Conservation (phyloP, 805 yeast genomes). For the Pichia rugopelliculosa region DNA sequence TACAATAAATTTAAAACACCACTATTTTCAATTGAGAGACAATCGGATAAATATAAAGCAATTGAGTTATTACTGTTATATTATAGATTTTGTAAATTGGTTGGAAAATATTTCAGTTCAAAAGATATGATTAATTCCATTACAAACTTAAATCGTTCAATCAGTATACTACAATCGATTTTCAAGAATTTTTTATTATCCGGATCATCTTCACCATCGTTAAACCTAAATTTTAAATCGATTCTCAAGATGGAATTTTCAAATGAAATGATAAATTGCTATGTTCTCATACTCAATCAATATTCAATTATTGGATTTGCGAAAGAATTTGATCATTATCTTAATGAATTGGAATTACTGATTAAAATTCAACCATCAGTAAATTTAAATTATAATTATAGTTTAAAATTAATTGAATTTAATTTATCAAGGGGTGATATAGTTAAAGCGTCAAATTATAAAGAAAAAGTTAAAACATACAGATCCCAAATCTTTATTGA, state of each 20-base stretch:
- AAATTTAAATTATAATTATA: constrained; percentile 16
- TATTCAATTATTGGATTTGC: constrained; percentile 46
- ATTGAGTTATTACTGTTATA: constrained; percentile 21
- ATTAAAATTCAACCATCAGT: constrained; percentile 26
- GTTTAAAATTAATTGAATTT: constrained; percentile 19
- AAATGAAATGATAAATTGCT: constrained; percentile 30
- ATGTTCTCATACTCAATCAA: constrained; percentile 32
- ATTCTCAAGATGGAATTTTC: constrained; percentile 32
- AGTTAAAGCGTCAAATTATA: constrained; percentile 10
- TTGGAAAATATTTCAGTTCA: constrained; percentile 20
- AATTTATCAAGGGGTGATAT: constrained; percentile 15
- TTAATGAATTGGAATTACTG: constrained; percentile 40
- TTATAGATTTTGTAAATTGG: constrained; percentile 31
- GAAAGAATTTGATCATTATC: constrained; percentile 50
- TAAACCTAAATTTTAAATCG: constrained; percentile 18
- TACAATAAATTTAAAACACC: neutral
- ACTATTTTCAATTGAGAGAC: constrained; percentile 7
- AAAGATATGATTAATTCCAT: constrained; percentile 27
- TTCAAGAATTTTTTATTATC: constrained; percentile 33
- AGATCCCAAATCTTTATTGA: neutral
- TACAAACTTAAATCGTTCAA: constrained; percentile 37
- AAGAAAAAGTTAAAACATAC: constrained; percentile 1
- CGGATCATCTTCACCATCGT: constrained; percentile 7
- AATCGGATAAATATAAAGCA: constrained; percentile 14
- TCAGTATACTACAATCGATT: constrained; percentile 47